Conservation (phyloP, 371 early-diverging fungal genomes). For the Gilbertella persicaria region DNA sequence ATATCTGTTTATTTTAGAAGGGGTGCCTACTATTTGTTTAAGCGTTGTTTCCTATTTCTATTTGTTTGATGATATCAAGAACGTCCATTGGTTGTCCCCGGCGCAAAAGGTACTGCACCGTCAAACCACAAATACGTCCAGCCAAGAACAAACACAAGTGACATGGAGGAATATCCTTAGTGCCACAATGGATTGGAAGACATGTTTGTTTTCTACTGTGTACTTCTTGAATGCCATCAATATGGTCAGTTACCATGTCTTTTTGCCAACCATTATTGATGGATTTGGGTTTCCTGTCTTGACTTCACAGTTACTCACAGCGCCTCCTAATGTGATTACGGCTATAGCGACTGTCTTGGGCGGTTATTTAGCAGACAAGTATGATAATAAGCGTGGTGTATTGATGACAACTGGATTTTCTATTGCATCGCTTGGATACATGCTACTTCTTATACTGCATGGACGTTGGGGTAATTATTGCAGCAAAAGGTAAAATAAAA, state of each 20-base stretch:
- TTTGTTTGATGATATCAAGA: constrained; percentile 30
- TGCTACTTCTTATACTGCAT: constrained; percentile 21
- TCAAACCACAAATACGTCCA: constrained; percentile 2
- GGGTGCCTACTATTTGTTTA: constrained; percentile 34
- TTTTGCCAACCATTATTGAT: constrained; percentile 30
- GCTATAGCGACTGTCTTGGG: constrained; percentile 17
- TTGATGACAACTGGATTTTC: constrained; percentile 24
- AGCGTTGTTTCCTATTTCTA: constrained; percentile 36
- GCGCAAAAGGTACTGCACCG: constrained; percentile 31
- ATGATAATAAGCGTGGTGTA: constrained; percentile 22
- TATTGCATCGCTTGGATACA: constrained; percentile 24
- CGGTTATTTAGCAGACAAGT: constrained; percentile 30
- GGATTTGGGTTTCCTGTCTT: constrained; percentile 41
- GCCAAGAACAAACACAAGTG: not conserved
- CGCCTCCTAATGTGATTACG: constrained; percentile 35
- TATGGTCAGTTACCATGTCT: constrained; percentile 23
- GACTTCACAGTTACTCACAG: constrained; percentile 41
- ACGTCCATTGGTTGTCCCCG: constrained; percentile 28
- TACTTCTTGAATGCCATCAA: constrained; percentile 21
- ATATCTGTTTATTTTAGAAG: constrained; percentile 45
- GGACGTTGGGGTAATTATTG: constrained; percentile 28
- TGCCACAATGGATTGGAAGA: constrained; percentile 27
- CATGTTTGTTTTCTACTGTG: constrained; percentile 16
- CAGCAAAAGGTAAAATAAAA: not conserved
- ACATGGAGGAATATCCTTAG: constrained; percentile 10